A percentile compares a stretch with the other conserved stretches of the same genome.
Conservation (phyloP, 192 early-diverging fungal genomes). For the Spizellomyces punctatus region DNA sequence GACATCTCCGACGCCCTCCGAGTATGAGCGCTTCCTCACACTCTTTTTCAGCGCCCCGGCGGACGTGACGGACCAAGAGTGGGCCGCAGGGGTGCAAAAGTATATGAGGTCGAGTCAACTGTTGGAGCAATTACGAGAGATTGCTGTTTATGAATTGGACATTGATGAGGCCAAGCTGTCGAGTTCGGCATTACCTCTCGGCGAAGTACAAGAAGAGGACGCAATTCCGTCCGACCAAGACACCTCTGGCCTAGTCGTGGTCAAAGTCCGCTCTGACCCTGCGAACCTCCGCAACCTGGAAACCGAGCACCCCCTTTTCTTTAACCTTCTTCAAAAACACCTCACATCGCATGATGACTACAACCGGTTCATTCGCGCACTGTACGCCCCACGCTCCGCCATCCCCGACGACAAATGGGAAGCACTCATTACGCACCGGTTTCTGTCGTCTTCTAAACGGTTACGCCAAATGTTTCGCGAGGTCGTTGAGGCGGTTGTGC, state of each 20-base stretch:
- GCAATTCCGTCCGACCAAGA: background rate
- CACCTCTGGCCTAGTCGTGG: background rate
- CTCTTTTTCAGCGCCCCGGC: constrained; percentile 19
- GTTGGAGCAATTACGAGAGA: constrained; percentile 26
- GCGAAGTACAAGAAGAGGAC: background rate
- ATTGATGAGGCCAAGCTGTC: constrained; percentile 21
- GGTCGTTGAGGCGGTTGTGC: constrained; percentile 25
- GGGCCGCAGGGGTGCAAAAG: constrained; percentile 20
- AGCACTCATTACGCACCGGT: constrained; percentile 24
- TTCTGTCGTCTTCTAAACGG: constrained; percentile 16
- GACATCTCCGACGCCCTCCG: background rate
- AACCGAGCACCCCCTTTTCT: constrained; percentile 29
- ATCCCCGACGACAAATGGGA: constrained; percentile 36
- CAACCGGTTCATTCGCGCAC: constrained; percentile 26
- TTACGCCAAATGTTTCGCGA: constrained; percentile 35
- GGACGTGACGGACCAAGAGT: constrained; percentile 17
- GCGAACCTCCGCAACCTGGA: constrained; percentile 12
- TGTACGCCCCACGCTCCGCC: constrained; percentile 26
- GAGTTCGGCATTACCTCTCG: background rate
- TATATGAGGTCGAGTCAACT: constrained; percentile 10
- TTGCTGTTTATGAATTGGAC: constrained; percentile 27
- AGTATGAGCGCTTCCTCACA: constrained; percentile 21
- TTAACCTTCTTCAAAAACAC: constrained; percentile 27
- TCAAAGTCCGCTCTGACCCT: constrained; percentile 19
- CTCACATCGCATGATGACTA: constrained; percentile 17